Conservation (phyloP, 176 grass and related monocot genomes). For the Pharus latifolius region DNA sequence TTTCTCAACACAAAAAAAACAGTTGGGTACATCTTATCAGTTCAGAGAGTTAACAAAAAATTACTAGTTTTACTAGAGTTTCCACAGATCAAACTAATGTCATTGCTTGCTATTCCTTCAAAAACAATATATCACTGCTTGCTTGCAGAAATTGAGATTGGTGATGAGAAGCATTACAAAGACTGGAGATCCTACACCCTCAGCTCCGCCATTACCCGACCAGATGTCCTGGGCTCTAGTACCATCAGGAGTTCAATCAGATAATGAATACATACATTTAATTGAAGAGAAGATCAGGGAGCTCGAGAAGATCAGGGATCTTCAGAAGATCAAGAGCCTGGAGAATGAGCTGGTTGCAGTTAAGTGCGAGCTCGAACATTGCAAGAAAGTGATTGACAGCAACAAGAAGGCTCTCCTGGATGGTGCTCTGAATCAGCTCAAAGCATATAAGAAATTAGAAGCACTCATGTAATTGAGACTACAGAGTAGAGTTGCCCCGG, state of each 20-base stretch:
- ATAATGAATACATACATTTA: background rate
- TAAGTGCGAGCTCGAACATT: slow-evolving; percentile 19
- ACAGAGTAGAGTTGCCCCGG: background rate
- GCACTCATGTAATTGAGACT: background rate
- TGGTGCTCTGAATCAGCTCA: slow-evolving; percentile 23
- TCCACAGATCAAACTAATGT: background rate
- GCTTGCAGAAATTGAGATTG: slow-evolving; percentile 21
- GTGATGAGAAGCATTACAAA: slow-evolving; percentile 13
- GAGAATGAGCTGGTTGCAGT: slow-evolving; percentile 14
- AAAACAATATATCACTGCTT: background rate
- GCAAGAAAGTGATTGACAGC: background rate
- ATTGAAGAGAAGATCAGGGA: slow-evolving; percentile 17
- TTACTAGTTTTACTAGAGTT: background rate
- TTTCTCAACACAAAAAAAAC: no score
- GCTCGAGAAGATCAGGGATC: slow-evolving; percentile 18
- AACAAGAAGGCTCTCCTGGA: slow-evolving; percentile 27
- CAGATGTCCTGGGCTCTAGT: background rate
- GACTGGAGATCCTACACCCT: background rate
- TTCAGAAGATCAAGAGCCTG: slow-evolving; percentile 16
- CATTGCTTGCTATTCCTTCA: no score
- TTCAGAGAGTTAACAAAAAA: background rate
- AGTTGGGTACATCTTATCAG: background rate
- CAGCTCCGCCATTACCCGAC: slow-evolving; percentile 27
- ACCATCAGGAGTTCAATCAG: background rate
- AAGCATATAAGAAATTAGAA: slow-evolving; percentile 18